phyloP scores from a whole-genome alignment of 495 filamentous ascomycete genomes.

The Pyrenula massariospora region DNA sequence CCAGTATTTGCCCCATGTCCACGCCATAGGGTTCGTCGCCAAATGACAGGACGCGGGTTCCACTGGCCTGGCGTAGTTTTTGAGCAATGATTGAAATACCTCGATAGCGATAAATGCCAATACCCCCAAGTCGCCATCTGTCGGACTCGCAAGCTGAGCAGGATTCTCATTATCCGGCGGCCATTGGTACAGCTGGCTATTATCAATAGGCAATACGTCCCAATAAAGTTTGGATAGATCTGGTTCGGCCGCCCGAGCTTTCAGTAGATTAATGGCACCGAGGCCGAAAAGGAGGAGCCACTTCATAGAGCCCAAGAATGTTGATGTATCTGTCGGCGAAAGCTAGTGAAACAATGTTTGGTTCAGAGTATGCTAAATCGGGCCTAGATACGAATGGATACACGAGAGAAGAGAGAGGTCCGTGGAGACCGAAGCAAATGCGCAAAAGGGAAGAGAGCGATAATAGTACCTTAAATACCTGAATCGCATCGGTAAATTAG shows the following conservation, averaged over 20 bases:
- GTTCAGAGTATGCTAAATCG: not conserved
- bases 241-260: not conserved
- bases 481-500: not conserved
- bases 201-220: not conserved
- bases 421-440: not conserved
- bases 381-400: too few relatives aligned
- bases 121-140: not conserved
- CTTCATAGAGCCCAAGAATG: not conserved
- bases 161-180: not conserved
- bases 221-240: not conserved
- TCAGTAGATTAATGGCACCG: not conserved
- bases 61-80: not conserved
- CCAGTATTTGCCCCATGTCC: not conserved
- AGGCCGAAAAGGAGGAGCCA: not conserved
- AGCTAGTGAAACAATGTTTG: not conserved
- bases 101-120: not conserved
- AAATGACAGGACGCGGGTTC: not conserved
- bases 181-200: not conserved
- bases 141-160: not conserved
- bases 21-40: not conserved
- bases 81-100: not conserved
- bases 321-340: not conserved
- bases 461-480: not conserved
- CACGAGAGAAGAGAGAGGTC: not conserved
- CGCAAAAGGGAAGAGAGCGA: not conserved